Conservation (phyloP, 1,284 basidiomycete species). For the Austroboletus sp. region DNA sequence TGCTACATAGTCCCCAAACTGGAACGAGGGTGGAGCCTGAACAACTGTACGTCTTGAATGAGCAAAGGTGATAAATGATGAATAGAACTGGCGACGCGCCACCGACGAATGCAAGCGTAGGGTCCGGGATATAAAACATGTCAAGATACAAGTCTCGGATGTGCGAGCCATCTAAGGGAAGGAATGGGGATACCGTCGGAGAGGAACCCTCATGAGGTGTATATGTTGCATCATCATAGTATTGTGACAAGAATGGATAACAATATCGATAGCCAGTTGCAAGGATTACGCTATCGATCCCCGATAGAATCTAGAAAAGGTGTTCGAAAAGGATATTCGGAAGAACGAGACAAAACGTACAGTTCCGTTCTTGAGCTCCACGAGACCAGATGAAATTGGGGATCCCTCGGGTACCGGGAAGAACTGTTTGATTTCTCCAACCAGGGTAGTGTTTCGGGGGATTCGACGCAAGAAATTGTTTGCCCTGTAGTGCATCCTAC, state of each 20-base stretch:
- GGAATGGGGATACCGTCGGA: constrained; percentile 4
- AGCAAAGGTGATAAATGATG: background rate
- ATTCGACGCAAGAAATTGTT: background rate
- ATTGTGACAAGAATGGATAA: constrained; percentile 15
- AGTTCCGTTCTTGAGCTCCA: constrained; percentile 15
- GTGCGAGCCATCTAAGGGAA: constrained; percentile 9
- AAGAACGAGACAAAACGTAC: background rate
- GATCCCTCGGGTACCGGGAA: constrained; percentile 4
- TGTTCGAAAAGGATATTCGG: background rate
- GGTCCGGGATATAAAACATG: constrained; percentile 14
- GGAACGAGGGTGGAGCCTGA: background rate
- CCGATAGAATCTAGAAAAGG: constrained; percentile 10
- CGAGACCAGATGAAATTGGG: constrained; percentile 9
- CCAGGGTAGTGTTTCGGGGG: constrained; percentile 11
- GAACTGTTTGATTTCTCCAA: constrained; percentile 17
- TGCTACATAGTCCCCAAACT: background rate
- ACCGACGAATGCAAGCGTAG: constrained; percentile 15
- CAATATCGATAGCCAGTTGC: constrained; percentile 11
- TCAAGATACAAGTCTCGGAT: constrained; percentile 18
- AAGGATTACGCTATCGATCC: constrained; percentile 10
- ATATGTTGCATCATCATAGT: constrained; percentile 9
- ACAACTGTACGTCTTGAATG: background rate
- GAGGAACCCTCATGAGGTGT: constrained; percentile 4
- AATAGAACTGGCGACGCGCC: constrained; percentile 1
- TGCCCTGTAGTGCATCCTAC: background rate